Percentiles rank a stretch among this genome's conserved stretches.
Evolutionary conservation across 495 filamentous ascomycete species (phyloP).

Genomic region (Physcia stellaris): DNA sequence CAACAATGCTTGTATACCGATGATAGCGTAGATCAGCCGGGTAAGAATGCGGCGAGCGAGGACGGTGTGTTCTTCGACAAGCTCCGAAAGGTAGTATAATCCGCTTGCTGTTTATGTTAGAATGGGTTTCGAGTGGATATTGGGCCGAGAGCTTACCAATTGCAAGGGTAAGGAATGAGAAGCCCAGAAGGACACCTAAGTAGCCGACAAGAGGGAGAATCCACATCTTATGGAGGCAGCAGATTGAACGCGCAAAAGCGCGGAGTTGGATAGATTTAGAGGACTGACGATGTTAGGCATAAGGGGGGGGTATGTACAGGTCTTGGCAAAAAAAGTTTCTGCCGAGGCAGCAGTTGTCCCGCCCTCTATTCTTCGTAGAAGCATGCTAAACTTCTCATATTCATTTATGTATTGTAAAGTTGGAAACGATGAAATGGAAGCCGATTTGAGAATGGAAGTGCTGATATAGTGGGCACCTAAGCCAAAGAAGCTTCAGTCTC

Average conservation of each 20-base stretch:
- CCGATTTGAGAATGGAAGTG: too few species aligned
- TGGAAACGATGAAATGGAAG: too few species aligned
- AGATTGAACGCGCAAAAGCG: too few species aligned
- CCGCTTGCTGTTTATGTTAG: conserved; percentile 57
- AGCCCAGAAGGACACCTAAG: conserved; percentile 73
- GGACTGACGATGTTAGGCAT: too few species aligned
- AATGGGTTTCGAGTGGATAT: conserved; percentile 9
- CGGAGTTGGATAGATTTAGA: not conserved
- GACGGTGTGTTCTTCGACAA: conserved; percentile 96
- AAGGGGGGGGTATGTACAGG: too few species aligned
- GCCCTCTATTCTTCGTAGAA: too few species aligned
- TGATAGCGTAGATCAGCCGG: conserved; percentile 72
- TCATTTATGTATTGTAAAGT: too few species aligned
- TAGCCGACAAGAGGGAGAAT: conserved; percentile 85
- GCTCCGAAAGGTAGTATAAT: conserved; percentile 93
- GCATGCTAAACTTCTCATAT: too few species aligned
- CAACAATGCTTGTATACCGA: conserved; percentile 60
- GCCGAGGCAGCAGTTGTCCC: too few species aligned
- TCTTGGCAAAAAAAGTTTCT: not conserved
- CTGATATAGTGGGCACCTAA: too few species aligned
- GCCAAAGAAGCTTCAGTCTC: too few species aligned
- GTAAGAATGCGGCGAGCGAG: conserved; percentile 73
- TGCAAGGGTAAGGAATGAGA: conserved; percentile 82
- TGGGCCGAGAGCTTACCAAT: conserved; percentile 48
- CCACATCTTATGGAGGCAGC: conserved; percentile 65